Evolutionary conservation across 345 rosid species (phyloP), one percentile per base, ranked within the genome.

Genomic region (Salix brachista): DNA sequence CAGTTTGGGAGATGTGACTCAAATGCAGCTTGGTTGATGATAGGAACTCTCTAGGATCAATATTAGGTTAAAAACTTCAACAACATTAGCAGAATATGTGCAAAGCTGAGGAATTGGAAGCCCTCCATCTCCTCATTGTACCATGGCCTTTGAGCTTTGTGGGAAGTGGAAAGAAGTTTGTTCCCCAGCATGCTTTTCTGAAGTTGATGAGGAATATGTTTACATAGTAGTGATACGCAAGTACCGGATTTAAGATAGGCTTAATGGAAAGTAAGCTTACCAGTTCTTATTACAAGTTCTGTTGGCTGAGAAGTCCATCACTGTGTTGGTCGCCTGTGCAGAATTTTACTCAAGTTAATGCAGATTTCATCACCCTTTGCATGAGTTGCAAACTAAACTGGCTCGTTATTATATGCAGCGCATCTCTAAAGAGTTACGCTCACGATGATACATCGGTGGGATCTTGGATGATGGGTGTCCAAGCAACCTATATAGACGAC

Each of bases 381-480:
- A 9, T 48, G 67, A 56, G 19, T 30, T 79, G 28, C 54, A 65
- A 11, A 50, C 25, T 61, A 37, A 17, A 34, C 25, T 8, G 25
- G 37, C 73, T 34, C 4, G 21, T 36, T 70, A 56, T 65, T 39
- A 54, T 44, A 9, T 79, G 87, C 94, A 96, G 99, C 84, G 99
- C 94, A 80, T 91, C 95, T 12, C 87, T 96, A 83, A 93, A 94
- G 91, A 83, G 89, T 42, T 93, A 90, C 58, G 97, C 97, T 25
- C 88, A 87, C 80, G 99, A 96, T 70, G 98, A 96, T 86, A 83
- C 64, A 79, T 87, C 98, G 8, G 78, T 91, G 2, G 99, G 99
- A 66, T 96, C 99, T 71, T 96, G 98, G 99, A 91, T 96, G 97
- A 92, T 96, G 87, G 98, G 99, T 80, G 69, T 96, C 62, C 90